A percentile compares a stretch with the other conserved stretches of the same genome.
phyloP scores from a whole-genome alignment of 2,329 filamentous ascomycete genomes.

The Biscogniauxia marginata region DNA sequence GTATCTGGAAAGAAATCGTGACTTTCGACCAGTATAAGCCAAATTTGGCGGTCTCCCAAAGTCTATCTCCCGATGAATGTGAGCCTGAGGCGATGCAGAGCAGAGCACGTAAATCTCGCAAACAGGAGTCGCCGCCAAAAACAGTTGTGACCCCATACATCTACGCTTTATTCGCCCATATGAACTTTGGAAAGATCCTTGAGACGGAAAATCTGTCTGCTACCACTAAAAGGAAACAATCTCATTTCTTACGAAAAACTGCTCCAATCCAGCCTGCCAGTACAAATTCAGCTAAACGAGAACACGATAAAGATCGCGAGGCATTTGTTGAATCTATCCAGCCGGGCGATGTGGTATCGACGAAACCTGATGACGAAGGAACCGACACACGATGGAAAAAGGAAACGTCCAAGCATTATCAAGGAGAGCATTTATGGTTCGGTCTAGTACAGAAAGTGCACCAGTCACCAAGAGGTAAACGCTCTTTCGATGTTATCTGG shows the following conservation, averaged over 20 bases:
- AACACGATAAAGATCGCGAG: slow-evolving; percentile 7
- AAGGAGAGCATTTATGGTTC: slow-evolving; percentile 61
- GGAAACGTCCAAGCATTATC: slow-evolving; percentile 41
- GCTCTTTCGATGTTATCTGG: slow-evolving; percentile 67
- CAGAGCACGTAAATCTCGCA: not conserved
- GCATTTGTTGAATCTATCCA: slow-evolving; percentile 36
- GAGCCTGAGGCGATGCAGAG: not conserved
- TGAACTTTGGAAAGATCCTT: slow-evolving; percentile 58
- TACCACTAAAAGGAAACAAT: slow-evolving; percentile 29
- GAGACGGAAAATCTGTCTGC: slow-evolving; percentile 33
- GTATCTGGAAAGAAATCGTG: slow-evolving; percentile 54
- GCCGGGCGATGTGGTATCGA: slow-evolving; percentile 51
- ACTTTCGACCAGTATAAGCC: slow-evolving; percentile 36
- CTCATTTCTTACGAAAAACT: slow-evolving; percentile 24
- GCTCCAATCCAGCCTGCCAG: slow-evolving; percentile 7
- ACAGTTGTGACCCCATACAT: slow-evolving; percentile 73
- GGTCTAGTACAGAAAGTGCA: slow-evolving; percentile 64
- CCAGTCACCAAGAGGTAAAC: slow-evolving; percentile 32
- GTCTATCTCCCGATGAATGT: slow-evolving; percentile 6
- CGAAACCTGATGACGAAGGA: slow-evolving; percentile 42
- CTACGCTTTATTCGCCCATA: slow-evolving; percentile 60
- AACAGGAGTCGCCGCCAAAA: slow-evolving; percentile 15
- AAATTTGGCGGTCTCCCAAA: slow-evolving; percentile 18
- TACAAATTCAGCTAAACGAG: not conserved
- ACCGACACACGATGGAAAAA: slow-evolving; percentile 56